Base-by-base conservation (phyloP, 352 stramenopile genomes). In the Globisporangium yorkense region DNA sequence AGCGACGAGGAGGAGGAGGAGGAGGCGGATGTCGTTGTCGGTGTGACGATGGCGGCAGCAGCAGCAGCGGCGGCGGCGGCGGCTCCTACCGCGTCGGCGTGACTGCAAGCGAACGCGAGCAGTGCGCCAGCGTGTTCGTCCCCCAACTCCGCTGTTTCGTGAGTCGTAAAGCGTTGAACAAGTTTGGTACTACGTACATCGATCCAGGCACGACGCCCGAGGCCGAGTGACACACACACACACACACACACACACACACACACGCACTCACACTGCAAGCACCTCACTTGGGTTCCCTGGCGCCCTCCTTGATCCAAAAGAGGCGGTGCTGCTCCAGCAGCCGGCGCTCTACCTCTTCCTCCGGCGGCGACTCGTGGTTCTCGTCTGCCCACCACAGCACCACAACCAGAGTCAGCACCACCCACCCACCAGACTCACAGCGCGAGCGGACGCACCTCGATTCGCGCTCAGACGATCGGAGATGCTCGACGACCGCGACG, bases 221-320 rank as follows among this genome's bases (percentile, higher is more conserved):
- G n/a, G n/a, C n/a, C n/a, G n/a, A n/a, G n/a, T n/a, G n/a, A n/a
- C n/a, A n/a, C n/a, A n/a, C n/a, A n/a, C n/a, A n/a, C n/a, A n/a
- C n/a, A n/a, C n/a, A n/a, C 21, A 24, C 21, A 24, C 21, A 24
- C 21, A 24, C 21, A 24, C 21, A 24, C 21, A 27, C 24, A 27
- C 24, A 27, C 24, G 2, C 24, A 27, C 24, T 2, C 24, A 27
- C 24, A 27, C 24, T 27, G 24, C 24, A 27, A 27, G 24, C 24
- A 27, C 24, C 24, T 63, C 58, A 59, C 58, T 63, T 63, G 39
- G 37, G 8, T 7, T 62, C 54, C 13, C 62, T 53, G 3, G 79
- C 79, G 21, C 76, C 79, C 69, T 89, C 79, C 41, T 77, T 70
- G 65, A 89, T 89, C 79, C 79, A 89, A 50, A 89, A 89, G n/a